Conservation (phyloP, 2,329 filamentous ascomycete genomes). For the Ophiosphaerella korrae region DNA sequence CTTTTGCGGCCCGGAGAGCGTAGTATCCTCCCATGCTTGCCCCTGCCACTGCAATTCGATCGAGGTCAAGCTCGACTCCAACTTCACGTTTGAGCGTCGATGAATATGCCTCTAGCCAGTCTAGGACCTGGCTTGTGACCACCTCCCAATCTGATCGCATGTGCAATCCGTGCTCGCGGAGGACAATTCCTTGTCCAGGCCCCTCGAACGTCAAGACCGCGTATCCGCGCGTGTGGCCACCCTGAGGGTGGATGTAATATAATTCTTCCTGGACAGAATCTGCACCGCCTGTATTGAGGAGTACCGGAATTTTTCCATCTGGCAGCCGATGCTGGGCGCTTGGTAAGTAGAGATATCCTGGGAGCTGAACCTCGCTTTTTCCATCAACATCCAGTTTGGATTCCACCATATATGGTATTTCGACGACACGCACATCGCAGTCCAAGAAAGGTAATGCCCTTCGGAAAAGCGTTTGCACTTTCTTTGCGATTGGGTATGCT, state of each 20-base stretch:
- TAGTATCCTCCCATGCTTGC: constrained; percentile 55
- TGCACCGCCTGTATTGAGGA: constrained; percentile 6
- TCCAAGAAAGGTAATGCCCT: not conserved
- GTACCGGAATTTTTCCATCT: constrained; percentile 1
- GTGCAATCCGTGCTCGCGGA: constrained; percentile 23
- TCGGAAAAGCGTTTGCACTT: not conserved
- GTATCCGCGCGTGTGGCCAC: constrained; percentile 42
- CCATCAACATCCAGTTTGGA: no score
- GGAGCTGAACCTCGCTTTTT: no score
- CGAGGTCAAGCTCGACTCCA: constrained; percentile 31
- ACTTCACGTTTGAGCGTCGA: not conserved
- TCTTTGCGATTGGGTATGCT: not conserved
- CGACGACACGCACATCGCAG: not conserved
- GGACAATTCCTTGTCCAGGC: constrained; percentile 52
- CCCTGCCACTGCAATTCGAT: constrained; percentile 49
- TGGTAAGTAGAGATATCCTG: no score
- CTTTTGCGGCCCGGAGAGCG: constrained; percentile 50
- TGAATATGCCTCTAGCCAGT: constrained; percentile 11
- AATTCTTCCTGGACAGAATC: constrained; percentile 17
- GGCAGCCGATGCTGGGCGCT: no score
- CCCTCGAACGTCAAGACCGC: constrained; percentile 54
- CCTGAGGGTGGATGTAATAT: constrained; percentile 50
- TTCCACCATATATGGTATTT: no score
- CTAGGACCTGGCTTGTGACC: constrained; percentile 29
- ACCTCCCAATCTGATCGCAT: constrained; percentile 32